A percentile compares a stretch with the other conserved stretches of the same genome.
Conservation (phyloP, 805 yeast genomes). For the Martiniozyma abietophila region DNA sequence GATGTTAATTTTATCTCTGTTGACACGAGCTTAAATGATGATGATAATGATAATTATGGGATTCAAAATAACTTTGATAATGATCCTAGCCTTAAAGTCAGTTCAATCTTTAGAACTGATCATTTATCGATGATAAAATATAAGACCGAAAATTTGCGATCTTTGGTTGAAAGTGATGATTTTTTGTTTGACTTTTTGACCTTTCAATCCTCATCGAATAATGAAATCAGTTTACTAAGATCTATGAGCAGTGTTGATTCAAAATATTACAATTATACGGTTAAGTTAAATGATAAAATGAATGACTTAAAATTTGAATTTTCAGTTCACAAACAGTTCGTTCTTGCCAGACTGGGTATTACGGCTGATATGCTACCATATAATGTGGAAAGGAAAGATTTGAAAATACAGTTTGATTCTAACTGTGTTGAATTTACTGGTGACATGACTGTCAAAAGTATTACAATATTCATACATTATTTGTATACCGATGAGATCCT, state of each 20-base stretch:
- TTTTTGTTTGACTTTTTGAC: conserved; percentile 3
- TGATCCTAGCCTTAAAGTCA: too few species aligned
- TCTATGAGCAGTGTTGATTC: too few species aligned
- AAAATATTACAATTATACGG: conserved; percentile 11
- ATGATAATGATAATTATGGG: background rate
- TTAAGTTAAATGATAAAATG: conserved; percentile 3
- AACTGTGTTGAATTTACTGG: conserved; percentile 15
- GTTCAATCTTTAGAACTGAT: too few species aligned
- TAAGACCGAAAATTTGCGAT: background rate
- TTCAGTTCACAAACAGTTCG: conserved; percentile 9
- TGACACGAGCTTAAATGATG: background rate
- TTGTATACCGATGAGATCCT: conserved; percentile 39
- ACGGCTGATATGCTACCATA: background rate
- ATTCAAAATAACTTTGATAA: background rate
- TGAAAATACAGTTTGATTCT: conserved; percentile 7
- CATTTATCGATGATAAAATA: background rate
- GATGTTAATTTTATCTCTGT: background rate
- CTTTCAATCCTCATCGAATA: conserved; percentile 1
- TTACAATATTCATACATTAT: conserved; percentile 36
- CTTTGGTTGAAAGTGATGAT: conserved; percentile 1
- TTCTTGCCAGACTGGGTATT: conserved; percentile 9
- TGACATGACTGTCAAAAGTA: conserved; percentile 17
- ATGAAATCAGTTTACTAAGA: too few species aligned
- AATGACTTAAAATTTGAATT: conserved; percentile 4
- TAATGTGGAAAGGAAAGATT: conserved; percentile 12